Evolutionary conservation across 192 early-diverging fungal species (phyloP).

Genomic region (Backusella tuberculispora): DNA sequence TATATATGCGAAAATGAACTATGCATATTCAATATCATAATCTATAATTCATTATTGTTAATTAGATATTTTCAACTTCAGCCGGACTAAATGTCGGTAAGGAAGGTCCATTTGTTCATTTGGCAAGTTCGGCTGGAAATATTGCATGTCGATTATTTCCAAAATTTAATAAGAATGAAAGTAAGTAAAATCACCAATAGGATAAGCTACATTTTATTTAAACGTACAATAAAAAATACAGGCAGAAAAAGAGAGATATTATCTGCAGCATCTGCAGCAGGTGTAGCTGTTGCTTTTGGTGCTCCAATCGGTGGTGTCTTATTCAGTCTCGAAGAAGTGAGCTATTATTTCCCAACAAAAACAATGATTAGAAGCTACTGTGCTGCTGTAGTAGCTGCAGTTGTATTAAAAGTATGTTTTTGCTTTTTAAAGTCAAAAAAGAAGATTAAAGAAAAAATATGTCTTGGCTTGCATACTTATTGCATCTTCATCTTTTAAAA

Average conservation of each 20-base stretch:
- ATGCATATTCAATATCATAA: background rate
- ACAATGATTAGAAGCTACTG: conserved; percentile 95
- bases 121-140: conserved; percentile 89
- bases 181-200: conserved; percentile 27
- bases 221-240: conserved; percentile 8
- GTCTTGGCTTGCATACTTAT: background rate
- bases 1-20: background rate
- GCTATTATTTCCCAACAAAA: conserved; percentile 90
- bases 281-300: conserved; percentile 94
- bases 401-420: conserved; percentile 71
- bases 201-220: background rate
- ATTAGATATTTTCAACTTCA: conserved; percentile 73
- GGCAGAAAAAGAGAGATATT: conserved; percentile 92
- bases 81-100: conserved; percentile 87
- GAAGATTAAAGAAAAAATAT: background rate
- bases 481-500: background rate
- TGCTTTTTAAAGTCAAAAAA: background rate
- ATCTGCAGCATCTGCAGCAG: conserved; percentile 90
- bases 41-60: background rate
- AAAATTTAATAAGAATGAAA: conserved; percentile 92
- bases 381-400: conserved; percentile 88
- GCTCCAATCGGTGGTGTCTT: conserved; percentile 96
- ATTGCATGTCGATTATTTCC: conserved; percentile 83
- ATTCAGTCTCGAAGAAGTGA: conserved; percentile 91
- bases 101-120: conserved; percentile 94